These are phyloP conservation scores for Leccinum incarnatum DNA, from an alignment of 768 basidiomycete species.

Conservation along the genomic window DNA sequence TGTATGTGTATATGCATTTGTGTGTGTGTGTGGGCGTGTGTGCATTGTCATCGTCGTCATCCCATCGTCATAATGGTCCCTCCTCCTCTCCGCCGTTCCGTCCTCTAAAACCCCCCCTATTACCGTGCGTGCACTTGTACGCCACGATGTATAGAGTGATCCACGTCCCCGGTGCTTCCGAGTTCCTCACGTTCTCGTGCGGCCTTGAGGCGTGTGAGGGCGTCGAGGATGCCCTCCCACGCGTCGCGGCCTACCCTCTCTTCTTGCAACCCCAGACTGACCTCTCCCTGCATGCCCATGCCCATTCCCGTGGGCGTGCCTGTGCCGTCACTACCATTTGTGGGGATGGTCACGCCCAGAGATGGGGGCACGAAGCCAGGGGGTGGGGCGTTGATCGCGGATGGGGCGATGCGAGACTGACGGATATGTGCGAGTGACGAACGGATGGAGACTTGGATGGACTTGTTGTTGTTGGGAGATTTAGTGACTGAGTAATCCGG, in stretches of 20 bases:
- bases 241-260: slow-evolving; percentile 73
- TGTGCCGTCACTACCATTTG: slow-evolving; percentile 17
- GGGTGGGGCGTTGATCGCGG: slow-evolving; percentile 81
- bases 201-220: slow-evolving; percentile 61
- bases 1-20: not conserved
- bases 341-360: slow-evolving; percentile 72
- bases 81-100: slow-evolving; percentile 4
- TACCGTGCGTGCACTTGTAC: slow-evolving; percentile 21
- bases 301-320: slow-evolving; percentile 5
- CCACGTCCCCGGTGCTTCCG: not conserved
- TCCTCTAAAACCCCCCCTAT: slow-evolving; percentile 7
- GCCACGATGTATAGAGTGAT: slow-evolving; percentile 13
- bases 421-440: slow-evolving; percentile 80
- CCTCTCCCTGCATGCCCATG: slow-evolving; percentile 18
- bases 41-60: not conserved
- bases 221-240: slow-evolving; percentile 71
- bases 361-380: slow-evolving; percentile 73
- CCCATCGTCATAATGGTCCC: slow-evolving; percentile 8
- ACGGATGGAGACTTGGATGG: slow-evolving; percentile 73
- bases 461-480: slow-evolving; percentile 24
- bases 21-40: not conserved
- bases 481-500: not conserved
- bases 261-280: slow-evolving; percentile 70
- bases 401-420: slow-evolving; percentile 78
- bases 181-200: slow-evolving; percentile 31